Evolutionary conservation across 768 basidiomycete species (phyloP), one percentile per base, ranked within the genome.

Genomic region (Cystobasidium tubakii): DNA sequence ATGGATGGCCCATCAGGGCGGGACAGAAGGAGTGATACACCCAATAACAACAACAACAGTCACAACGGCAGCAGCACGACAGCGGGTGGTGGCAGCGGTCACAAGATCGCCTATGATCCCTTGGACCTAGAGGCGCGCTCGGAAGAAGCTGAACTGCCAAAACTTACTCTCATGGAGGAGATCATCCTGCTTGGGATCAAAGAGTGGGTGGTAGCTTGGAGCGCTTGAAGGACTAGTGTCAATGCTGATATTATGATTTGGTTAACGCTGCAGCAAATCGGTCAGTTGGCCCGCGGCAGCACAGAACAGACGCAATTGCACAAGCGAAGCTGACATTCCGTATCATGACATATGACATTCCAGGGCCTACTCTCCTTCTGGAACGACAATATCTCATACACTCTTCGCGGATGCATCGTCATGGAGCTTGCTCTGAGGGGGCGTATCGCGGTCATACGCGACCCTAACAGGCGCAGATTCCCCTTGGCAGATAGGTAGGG

Each of bases 301-400:
- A 31, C 13, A 25, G 13, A 10, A 9, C 10, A 27, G 4, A 23
- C 27, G 13, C 4, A 31, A 31, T 63, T 10, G 19, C 7, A 39
- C 33, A 10, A 33, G 19, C 33, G 29, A 31, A n/a, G 27, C 62
- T 39, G 39, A 39, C 39, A 39, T 39, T n/a, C 39, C 39, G 39
- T 39, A 39, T 39, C 15, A n/a, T 39, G 7, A 39, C 15, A 39
- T 39, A 6, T 39, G 7, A 39, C 15, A 6, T 6, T 15, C 15
- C 19, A 73, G 73, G 73, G 73, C 63, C 44, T 64, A 82, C 87
- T 98, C 44, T 95, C 92, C 0, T 98, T 98, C 81, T 98, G 95
- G 95, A 98, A 98, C 83, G 95, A 99, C 84, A 98, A 97, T 83
- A 99, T 99, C 77, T 96, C 93, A 0, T 99, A 99, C 82, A 94